Conservation (phyloP, 768 basidiomycete species). For the Sarcomyxa edulis region DNA sequence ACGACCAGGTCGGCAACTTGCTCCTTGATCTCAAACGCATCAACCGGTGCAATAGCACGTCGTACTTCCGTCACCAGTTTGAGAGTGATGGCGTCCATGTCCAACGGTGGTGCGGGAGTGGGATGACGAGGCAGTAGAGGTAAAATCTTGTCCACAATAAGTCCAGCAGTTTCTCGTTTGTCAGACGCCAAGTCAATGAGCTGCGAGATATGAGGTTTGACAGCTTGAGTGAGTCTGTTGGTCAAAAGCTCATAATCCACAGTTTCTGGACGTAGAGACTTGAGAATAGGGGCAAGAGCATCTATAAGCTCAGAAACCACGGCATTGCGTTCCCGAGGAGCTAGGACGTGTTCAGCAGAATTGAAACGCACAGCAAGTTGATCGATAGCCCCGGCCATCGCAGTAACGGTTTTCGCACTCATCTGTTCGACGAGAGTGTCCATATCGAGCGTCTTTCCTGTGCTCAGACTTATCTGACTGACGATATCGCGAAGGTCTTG, state of each 20-base stretch:
- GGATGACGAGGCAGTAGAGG: constrained; percentile 53
- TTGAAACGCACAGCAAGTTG: constrained; percentile 55
- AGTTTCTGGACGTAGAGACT: constrained; percentile 54
- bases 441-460: constrained; percentile 24
- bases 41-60: constrained; percentile 67
- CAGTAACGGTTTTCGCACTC: constrained; percentile 48
- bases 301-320: constrained; percentile 57
- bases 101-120: constrained; percentile 26
- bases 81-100: constrained; percentile 50
- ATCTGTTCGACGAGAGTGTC: constrained; percentile 52
- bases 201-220: constrained; percentile 85
- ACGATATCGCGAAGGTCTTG: constrained; percentile 52
- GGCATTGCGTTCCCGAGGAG: constrained; percentile 49
- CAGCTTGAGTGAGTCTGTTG: constrained; percentile 70
- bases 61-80: constrained; percentile 68
- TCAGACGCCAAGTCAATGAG: constrained; percentile 87
- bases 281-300: constrained; percentile 56
- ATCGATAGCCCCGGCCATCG: constrained; percentile 56
- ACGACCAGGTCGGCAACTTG: constrained; percentile 87
- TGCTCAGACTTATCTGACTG: constrained; percentile 18
- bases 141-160: constrained; percentile 69
- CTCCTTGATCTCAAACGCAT: constrained; percentile 84
- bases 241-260: constrained; percentile 80
- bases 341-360: constrained; percentile 38
- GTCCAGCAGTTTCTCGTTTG: constrained; percentile 79